phyloP scores from a whole-genome alignment of 2,329 filamentous ascomycete species.

The Fusarium equiseti region DNA sequence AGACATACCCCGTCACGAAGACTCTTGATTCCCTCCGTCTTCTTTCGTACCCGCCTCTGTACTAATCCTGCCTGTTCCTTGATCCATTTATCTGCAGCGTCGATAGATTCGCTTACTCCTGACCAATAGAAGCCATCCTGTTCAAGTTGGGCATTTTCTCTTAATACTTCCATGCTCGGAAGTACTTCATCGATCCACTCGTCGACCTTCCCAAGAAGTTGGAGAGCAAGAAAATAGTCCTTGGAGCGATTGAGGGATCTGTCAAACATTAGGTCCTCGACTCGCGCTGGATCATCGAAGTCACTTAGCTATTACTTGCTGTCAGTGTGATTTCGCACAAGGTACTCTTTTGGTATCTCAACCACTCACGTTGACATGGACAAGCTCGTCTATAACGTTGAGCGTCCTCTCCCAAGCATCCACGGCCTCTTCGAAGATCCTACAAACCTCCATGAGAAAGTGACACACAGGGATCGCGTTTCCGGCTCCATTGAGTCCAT shows the following conservation, averaged over 20 bases:
- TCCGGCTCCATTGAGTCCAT: neutral
- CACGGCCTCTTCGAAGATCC: neutral
- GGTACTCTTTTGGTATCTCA: accelerated
- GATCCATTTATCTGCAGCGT: neutral
- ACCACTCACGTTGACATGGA: neutral
- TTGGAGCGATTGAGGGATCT: accelerated
- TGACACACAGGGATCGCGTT: neutral
- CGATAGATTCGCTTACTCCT: neutral
- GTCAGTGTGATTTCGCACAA: neutral
- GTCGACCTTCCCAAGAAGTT: accelerated
- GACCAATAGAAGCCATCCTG: no score
- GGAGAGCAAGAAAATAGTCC: neutral
- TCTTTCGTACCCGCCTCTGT: neutral
- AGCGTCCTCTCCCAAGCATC: neutral
- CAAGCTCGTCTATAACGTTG: neutral
- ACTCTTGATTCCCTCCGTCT: neutral
- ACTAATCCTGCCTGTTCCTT: accelerated
- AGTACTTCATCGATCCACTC: neutral
- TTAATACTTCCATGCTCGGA: neutral
- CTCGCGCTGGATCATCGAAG: neutral
- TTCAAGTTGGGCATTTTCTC: neutral
- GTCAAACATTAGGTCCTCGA: neutral
- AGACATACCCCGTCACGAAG: neutral
- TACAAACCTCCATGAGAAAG: neutral
- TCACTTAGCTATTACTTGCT: neutral